Evolutionary conservation across 1,284 basidiomycete species (phyloP).

Genomic region (Pyrrhoderma lamaoense): DNA sequence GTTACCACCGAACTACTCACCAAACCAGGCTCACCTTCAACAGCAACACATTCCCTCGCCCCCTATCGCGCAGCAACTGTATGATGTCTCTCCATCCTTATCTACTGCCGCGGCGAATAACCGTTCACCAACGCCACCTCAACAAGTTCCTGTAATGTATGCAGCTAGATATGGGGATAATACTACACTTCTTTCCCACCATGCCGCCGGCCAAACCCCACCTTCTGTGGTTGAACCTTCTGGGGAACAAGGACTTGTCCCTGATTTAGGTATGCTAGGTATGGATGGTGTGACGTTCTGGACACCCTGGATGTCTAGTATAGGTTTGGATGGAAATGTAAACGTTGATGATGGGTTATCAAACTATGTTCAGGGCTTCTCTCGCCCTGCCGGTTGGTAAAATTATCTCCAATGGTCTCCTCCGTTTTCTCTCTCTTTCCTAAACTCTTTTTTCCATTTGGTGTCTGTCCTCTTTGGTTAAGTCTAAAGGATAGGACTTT

Average conservation of each 20-base stretch:
- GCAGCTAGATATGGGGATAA: background rate
- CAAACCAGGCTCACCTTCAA: background rate
- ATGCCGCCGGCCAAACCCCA: slow-evolving; percentile 7
- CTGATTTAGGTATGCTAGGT: slow-evolving; percentile 5
- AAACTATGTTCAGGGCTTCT: slow-evolving; percentile 3
- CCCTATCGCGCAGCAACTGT: background rate
- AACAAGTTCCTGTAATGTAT: background rate
- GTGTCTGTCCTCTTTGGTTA: background rate
- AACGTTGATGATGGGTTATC: slow-evolving; percentile 2
- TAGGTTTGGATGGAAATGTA: slow-evolving; percentile 6
- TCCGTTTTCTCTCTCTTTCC: too few species aligned
- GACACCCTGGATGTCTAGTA: slow-evolving; percentile 11
- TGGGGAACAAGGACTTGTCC: background rate
- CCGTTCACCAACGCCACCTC: slow-evolving; percentile 1
- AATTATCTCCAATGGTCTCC: too few species aligned
- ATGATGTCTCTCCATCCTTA: background rate
- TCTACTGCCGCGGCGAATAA: background rate
- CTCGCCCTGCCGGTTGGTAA: slow-evolving; percentile 9
- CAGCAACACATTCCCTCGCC: background rate
- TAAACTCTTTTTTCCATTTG: too few species aligned
- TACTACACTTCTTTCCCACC: background rate
- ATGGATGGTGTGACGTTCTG: slow-evolving; percentile 10
- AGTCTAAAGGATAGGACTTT: background rate
- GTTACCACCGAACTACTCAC: background rate
- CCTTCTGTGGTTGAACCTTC: background rate